phyloP scores from a whole-genome alignment of 106 monocot genomes.

The Amphibolis antarctica region DNA sequence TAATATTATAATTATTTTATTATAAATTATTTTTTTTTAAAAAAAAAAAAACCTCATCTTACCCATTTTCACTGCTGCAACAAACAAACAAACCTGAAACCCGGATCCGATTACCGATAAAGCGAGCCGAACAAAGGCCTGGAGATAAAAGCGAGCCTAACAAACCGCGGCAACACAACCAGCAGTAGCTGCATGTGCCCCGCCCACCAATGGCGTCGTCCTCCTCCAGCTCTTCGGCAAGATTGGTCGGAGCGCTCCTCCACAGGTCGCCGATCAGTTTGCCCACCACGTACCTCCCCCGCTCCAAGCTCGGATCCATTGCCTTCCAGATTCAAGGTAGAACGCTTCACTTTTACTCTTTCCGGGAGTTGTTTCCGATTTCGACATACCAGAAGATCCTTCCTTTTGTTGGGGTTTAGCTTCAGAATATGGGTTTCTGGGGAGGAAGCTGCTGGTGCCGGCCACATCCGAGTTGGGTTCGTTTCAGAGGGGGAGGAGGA shows the following conservation, averaged over 20 bases:
- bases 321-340: background rate
- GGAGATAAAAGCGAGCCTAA: no score
- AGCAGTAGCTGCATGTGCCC: no score
- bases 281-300: slow-evolving; percentile 1
- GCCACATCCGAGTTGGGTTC: background rate
- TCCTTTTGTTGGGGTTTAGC: background rate
- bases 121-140: no score
- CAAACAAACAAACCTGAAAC: no score
- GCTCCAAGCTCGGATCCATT: background rate
- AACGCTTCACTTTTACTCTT: background rate
- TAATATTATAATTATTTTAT: no score
- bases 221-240: slow-evolving; percentile 5
- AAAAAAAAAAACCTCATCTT: no score
- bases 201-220: slow-evolving; percentile 1
- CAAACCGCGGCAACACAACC: no score
- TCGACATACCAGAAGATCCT: background rate
- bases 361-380: background rate
- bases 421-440: slow-evolving; percentile 7
- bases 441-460: background rate
- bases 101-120: no score
- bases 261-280: slow-evolving; percentile 3
- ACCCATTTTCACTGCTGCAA: no score
- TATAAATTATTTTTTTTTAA: no score
- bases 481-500: background rate
- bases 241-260: slow-evolving; percentile 11